Evolutionary conservation across 2,329 filamentous ascomycete genomes (phyloP), one percentile per base, ranked within the genome.

Genomic region (Talaromyces islandicus): DNA sequence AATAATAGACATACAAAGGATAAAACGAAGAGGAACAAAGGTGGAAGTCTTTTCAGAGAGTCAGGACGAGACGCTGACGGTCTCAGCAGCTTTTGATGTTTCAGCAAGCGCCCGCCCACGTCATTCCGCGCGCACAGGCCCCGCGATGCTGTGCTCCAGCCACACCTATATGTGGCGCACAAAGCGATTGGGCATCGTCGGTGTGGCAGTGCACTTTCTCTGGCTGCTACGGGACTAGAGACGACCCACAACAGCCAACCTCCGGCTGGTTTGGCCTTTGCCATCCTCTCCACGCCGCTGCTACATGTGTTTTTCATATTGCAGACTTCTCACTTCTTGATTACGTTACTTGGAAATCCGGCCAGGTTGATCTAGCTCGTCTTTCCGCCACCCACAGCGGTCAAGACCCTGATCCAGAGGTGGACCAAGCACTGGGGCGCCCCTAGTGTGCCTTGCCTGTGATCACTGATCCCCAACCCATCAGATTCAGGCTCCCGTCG

Each of bases 401-500:
- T 57, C 19, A 21, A 56, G 35, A 27, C 52, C 27, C 38, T 41
- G 48, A 46, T 54, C 57, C 25, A 55, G 35, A 38, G 54, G 50
- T 55, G 57, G 57, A 21, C 43, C 43, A 46, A n/a, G 43, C 43
- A 46, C 43, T 14, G 43, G 41, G 43, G n/a, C 3, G 35, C 51
- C 57, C 30, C 21, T 24, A 54, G 54, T 56, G 57, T 43, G 60
- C 25, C 41, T 54, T 29, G 54, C 57, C 48, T 59, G 57, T 51
- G 56, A 53, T 58, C 59, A 41, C 56, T 54, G 32, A 52, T 46
- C 43, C 19, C 32, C 35, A 59, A 24, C 30, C 14, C 24, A 38
- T n/a, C 35, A n/a, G 35, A 38, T 46, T 21, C 43, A 46, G 43
- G 43, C 43, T 46, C 64, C 65, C 65, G 56, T 59, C 62, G 65